Conservation (phyloP, 257 asterid species). For the Salvia rosmarinus region DNA sequence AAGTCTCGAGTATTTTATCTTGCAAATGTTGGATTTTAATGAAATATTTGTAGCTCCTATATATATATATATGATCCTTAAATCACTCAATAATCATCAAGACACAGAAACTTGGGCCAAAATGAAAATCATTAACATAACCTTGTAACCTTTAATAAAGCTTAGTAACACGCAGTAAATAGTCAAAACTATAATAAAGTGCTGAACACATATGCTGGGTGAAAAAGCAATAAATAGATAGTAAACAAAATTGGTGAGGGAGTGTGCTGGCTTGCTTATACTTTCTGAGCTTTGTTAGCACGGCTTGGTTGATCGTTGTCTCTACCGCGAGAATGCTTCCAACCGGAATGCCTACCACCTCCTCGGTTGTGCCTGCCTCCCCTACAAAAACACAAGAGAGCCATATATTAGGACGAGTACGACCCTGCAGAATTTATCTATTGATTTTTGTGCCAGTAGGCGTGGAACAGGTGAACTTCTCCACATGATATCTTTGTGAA, state of each 20-base stretch:
- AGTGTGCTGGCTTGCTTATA: constrained; percentile 31
- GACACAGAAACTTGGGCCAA: too few species aligned
- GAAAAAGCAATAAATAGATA: not conserved
- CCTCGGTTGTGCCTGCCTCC: constrained; percentile 81
- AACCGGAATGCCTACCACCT: constrained; percentile 60
- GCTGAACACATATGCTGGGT: not conserved
- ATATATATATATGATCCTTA: too few species aligned
- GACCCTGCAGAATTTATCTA: not conserved
- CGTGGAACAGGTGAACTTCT: not conserved
- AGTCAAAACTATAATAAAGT: not conserved
- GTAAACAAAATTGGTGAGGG: constrained; percentile 35
- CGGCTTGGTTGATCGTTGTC: constrained; percentile 55
- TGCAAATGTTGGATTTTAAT: too few species aligned
- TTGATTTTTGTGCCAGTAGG: too few species aligned
- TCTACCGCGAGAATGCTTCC: constrained; percentile 74
- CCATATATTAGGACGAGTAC: not conserved
- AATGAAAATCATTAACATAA: too few species aligned
- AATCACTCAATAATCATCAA: too few species aligned
- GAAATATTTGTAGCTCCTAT: constrained; percentile 44
- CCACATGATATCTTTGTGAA: not conserved
- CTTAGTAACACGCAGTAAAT: not conserved
- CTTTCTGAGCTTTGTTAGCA: constrained; percentile 67
- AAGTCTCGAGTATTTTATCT: too few species aligned
- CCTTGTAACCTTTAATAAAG: too few species aligned
- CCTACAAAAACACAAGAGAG: constrained; percentile 23